A percentile compares a stretch with the other conserved stretches of the same genome.
phyloP scores from a whole-genome alignment of 345 rosid genomes.

The Barbarea vulgaris region DNA sequence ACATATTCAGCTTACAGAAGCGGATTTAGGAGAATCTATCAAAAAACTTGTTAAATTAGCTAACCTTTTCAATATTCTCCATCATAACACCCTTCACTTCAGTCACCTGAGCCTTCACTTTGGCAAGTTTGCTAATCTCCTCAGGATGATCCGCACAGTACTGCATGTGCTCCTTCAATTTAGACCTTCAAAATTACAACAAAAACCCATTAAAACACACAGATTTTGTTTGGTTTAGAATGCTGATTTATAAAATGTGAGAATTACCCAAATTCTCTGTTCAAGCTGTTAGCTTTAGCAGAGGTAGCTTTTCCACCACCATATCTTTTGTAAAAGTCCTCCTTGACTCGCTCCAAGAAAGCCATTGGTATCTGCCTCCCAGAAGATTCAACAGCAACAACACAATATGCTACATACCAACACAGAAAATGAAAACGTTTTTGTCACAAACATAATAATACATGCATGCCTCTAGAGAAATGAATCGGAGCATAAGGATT shows the following conservation, averaged over 20 bases:
- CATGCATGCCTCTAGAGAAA: neutral
- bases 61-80: slow-evolving; percentile 97
- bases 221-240: neutral
- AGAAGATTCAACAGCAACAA: slow-evolving; percentile 85
- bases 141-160: slow-evolving; percentile 89
- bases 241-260: neutral
- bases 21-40: neutral
- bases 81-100: slow-evolving; percentile 99
- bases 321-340: slow-evolving; percentile 80
- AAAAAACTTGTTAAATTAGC: no score
- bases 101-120: slow-evolving; percentile 93
- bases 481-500: neutral
- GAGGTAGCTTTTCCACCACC: slow-evolving; percentile 82
- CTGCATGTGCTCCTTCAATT: slow-evolving; percentile 89
- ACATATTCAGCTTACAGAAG: slow-evolving; percentile 11
- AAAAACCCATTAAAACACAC: neutral
- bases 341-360: slow-evolving; percentile 77
- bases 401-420: slow-evolving; percentile 72
- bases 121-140: slow-evolving; percentile 90
- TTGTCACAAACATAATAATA: neutral
- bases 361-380: slow-evolving; percentile 90
- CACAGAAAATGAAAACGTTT: neutral
- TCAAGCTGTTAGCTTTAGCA: slow-evolving; percentile 71
- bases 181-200: slow-evolving; percentile 53
- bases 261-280: slow-evolving; percentile 70